phyloP scores from a whole-genome alignment of 2,329 filamentous ascomycete species.

The Sporothrix sp. region DNA sequence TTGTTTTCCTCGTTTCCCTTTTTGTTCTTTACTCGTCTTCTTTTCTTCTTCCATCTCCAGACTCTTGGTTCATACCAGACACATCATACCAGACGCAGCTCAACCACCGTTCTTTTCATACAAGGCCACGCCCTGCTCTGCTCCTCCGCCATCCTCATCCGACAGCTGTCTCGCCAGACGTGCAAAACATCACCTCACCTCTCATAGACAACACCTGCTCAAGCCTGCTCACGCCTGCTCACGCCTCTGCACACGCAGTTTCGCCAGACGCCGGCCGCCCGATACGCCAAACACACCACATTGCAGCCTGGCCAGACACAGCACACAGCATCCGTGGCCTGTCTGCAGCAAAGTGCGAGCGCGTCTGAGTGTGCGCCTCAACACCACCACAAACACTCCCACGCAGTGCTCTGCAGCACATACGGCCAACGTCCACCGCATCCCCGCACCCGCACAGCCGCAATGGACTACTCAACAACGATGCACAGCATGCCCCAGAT shows the following conservation, averaged over 20 bases:
- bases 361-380: constrained; percentile 1
- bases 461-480: constrained; percentile 15
- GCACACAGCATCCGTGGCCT: neutral
- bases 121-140: too few relatives aligned
- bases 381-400: neutral
- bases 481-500: constrained; percentile 13
- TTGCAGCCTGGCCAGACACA: neutral
- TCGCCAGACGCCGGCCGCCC: too few relatives aligned
- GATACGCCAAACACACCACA: too few relatives aligned
- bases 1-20: neutral
- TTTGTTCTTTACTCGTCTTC: neutral
- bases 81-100: neutral
- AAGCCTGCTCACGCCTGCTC: too few relatives aligned
- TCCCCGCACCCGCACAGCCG: neutral
- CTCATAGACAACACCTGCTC: too few relatives aligned
- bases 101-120: too few relatives aligned
- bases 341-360: neutral
- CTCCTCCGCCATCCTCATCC: too few relatives aligned
- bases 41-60: neutral
- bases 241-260: too few relatives aligned
- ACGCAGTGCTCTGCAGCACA: neutral
- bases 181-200: too few relatives aligned
- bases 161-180: too few relatives aligned
- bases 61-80: neutral
- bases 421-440: neutral